phyloP scores from a whole-genome alignment of 2,329 filamentous ascomycete species.

The Dryadomyces quercivorus region DNA sequence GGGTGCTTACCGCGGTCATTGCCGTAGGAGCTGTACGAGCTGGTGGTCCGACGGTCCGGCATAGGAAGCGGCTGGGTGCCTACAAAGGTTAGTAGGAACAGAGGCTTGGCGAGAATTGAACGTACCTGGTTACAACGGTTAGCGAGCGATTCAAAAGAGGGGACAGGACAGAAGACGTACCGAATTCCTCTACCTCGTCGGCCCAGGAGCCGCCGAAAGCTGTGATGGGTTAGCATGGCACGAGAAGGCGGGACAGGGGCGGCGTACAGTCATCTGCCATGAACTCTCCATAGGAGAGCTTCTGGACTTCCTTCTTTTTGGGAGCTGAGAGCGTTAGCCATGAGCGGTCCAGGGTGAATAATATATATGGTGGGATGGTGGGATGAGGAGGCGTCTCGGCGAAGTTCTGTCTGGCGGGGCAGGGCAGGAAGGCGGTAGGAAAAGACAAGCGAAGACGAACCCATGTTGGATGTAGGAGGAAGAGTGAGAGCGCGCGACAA shows the following conservation, averaged over 20 bases:
- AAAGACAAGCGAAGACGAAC: conserved; percentile 10
- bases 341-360: background rate
- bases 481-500: background rate
- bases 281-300: conserved; percentile 96
- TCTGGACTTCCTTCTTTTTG: conserved; percentile 86
- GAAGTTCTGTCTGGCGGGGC: background rate
- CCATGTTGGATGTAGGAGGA: conserved; percentile 17
- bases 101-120: too few relatives aligned
- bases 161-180: conserved; percentile 38
- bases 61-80: conserved; percentile 46
- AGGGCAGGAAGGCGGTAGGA: background rate
- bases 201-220: conserved; percentile 77
- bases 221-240: conserved; percentile 13
- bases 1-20: conserved; percentile 9
- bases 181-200: conserved; percentile 91
- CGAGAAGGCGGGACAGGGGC: background rate
- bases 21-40: conserved; percentile 14
- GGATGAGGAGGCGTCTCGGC: background rate
- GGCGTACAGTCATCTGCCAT: conserved; percentile 79
- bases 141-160: background rate
- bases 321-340: conserved; percentile 52
- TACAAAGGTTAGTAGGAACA: conserved; percentile 25
- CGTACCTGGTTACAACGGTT: too few relatives aligned
- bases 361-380: background rate
- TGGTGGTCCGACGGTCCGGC: conserved; percentile 28